Percentiles rank a stretch among this genome's conserved stretches.
These are phyloP conservation scores for Zygoascus meyerae DNA, from an alignment of 1,139 yeast genomes.

Conservation along the genomic window DNA sequence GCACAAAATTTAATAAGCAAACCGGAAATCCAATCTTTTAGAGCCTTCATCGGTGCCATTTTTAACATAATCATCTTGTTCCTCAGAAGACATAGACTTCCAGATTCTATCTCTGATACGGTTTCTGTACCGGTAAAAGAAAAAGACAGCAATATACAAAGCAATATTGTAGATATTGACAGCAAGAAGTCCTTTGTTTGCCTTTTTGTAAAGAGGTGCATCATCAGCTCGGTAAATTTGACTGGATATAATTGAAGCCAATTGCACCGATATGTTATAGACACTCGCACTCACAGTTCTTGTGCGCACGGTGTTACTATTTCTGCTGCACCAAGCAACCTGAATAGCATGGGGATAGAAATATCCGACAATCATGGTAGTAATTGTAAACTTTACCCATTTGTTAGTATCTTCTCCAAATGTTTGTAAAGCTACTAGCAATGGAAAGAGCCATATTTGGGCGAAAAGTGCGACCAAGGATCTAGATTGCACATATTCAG, in stretches of 20 bases:
- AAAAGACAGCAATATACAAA: constrained; percentile 17
- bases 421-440: constrained; percentile 33
- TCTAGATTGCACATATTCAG: constrained; percentile 43
- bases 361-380: constrained; percentile 44
- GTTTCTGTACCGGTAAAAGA: constrained; percentile 44
- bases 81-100: constrained; percentile 43
- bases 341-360: constrained; percentile 49
- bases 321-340: constrained; percentile 53
- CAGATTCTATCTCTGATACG: constrained; percentile 40
- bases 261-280: constrained; percentile 53
- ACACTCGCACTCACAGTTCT: constrained; percentile 53
- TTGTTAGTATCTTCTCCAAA: constrained; percentile 14
- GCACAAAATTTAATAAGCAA: constrained; percentile 23
- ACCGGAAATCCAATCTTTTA: constrained; percentile 46
- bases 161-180: constrained; percentile 28
- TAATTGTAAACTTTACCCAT: constrained; percentile 50
- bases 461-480: constrained; percentile 31
- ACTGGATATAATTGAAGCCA: constrained; percentile 43
- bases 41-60: constrained; percentile 47
- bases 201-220: constrained; percentile 48
- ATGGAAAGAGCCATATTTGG: constrained; percentile 36
- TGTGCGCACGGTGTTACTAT: constrained; percentile 49
- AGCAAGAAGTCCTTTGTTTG: constrained; percentile 42
- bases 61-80: constrained; percentile 39
- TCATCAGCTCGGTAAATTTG: constrained; percentile 50